Evolutionary conservation across 164 flowering plant genomes (phyloP).

Genomic region (Cinnamomum chago): DNA sequence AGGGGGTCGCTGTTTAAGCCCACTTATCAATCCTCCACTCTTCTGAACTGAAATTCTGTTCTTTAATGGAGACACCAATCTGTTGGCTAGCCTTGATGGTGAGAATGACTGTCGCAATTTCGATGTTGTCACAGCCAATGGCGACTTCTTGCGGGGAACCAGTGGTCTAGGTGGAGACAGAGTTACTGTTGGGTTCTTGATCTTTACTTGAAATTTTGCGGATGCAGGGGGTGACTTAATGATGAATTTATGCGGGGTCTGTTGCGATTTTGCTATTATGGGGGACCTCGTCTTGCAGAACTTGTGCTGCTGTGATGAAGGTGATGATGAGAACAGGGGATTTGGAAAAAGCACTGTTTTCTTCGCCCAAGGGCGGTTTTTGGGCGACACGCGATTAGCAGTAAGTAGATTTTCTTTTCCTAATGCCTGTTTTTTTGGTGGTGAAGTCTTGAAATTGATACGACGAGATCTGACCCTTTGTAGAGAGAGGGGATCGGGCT

Average conservation of each 20-base stretch:
- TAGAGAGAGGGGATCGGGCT: constrained; percentile 40
- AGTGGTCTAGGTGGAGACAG: constrained; percentile 42
- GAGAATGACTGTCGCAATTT: constrained; percentile 64
- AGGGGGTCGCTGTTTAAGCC: constrained; percentile 52
- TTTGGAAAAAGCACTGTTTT: constrained; percentile 88
- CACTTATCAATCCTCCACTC: constrained; percentile 41
- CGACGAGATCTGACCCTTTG: constrained; percentile 62
- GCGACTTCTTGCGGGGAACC: constrained; percentile 1
- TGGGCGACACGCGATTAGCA: constrained; percentile 80
- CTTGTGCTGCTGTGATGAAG: constrained; percentile 42
- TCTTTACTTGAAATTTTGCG: constrained; percentile 52
- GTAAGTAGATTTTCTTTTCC: constrained; percentile 33
- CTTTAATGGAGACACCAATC: constrained; percentile 67
- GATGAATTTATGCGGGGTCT: constrained; percentile 69
- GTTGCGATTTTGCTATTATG: constrained; percentile 34
- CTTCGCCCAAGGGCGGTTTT: constrained; percentile 72
- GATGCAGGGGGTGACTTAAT: constrained; percentile 59
- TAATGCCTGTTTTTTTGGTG: constrained; percentile 33
- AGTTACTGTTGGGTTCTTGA: constrained; percentile 32
- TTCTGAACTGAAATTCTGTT: constrained; percentile 35
- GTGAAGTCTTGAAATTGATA: constrained; percentile 71
- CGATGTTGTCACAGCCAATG: background rate
- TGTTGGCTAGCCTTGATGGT: constrained; percentile 57
- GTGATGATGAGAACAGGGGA: constrained; percentile 62
- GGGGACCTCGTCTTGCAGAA: constrained; percentile 69